These are phyloP conservation scores for Eucalyptus virginea DNA, from an alignment of 345 rosid genomes.

Conservation along the genomic window DNA sequence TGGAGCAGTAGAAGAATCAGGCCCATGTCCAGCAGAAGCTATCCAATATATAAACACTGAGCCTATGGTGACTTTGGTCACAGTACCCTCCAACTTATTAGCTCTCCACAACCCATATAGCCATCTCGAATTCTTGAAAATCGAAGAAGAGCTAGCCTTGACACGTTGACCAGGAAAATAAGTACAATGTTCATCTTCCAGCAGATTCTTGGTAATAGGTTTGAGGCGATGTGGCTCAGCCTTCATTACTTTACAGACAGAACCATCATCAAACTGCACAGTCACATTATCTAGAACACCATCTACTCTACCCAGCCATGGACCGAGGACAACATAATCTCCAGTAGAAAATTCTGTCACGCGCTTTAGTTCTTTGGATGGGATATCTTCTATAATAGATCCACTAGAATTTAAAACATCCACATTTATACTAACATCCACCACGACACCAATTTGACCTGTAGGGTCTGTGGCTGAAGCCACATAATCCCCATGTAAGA, in stretches of 20 bases:
- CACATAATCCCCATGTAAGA: slow-evolving; percentile 86
- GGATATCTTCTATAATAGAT: slow-evolving; percentile 41
- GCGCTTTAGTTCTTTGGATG: slow-evolving; percentile 67
- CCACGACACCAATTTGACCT: slow-evolving; percentile 85
- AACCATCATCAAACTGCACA: slow-evolving; percentile 91
- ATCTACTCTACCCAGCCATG: slow-evolving; percentile 94
- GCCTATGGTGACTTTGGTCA: slow-evolving; percentile 77
- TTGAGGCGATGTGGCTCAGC: slow-evolving; percentile 75
- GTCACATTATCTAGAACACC: slow-evolving; percentile 92
- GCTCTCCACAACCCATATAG: slow-evolving; percentile 84
- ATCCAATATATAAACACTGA: slow-evolving; percentile 92
- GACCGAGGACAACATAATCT: slow-evolving; percentile 83
- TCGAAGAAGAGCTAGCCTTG: slow-evolving; percentile 73
- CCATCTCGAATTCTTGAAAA: slow-evolving; percentile 80
- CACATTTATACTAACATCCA: slow-evolving; percentile 63
- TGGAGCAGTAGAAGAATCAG: slow-evolving; percentile 77
- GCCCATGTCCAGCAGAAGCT: slow-evolving; percentile 91
- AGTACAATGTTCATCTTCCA: slow-evolving; percentile 78
- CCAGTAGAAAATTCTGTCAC: slow-evolving; percentile 83
- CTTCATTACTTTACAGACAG: slow-evolving; percentile 75
- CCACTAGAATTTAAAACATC: slow-evolving; percentile 72
- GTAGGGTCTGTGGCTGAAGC: slow-evolving; percentile 75
- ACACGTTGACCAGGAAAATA: slow-evolving; percentile 97
- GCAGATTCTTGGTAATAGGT: slow-evolving; percentile 58
- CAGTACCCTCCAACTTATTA: slow-evolving; percentile 84